Evolutionary conservation across 2,329 filamentous ascomycete species (phyloP), one percentile per base, ranked within the genome.

Genomic region (Curvularia spicifera): DNA sequence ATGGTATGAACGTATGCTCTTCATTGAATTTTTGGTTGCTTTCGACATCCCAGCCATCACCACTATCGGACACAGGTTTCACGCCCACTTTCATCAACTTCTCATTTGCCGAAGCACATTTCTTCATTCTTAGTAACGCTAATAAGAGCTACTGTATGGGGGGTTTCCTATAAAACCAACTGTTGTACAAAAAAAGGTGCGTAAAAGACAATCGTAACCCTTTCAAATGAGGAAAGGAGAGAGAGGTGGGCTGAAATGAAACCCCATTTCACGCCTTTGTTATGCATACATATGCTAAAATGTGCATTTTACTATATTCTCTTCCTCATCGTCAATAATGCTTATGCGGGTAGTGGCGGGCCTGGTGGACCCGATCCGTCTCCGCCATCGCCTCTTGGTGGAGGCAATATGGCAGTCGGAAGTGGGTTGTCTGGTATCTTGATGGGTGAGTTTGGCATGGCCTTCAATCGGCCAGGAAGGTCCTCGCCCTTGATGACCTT

Each of bases 401-500:
- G 65, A 22, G 71, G 68, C 18, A 65, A 68, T 66, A 40, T 51
- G 2, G 51, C 55, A 10, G 46, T 48, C 0, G 49, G 55, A 9
- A 71, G 49, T 2, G 66, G 61, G 24, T 69, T 66, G 7, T 85
- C 84, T 0, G 91, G 91, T 15, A 94, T 78, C 71, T 90, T 89
- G 75, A 93, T 87, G 1, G 86, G 87, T 20, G 83, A 79, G 52
- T 82, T 78, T 20, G 86, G 82, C 60, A 86, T 72, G 40, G 77
- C 81, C 60, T 83, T 84, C 50, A 91, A 78, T 59, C 91, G 91
- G 45, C 85, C 84, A 0, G 88, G 83, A 37, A 99, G 81, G 72
- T 90, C 89, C 79, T 97, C 92, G 35, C 95, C 95, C 51, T 86
- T 87, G 63, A 99, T 88, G 5, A 98, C 91, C 81, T 90, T 91